phyloP scores from a whole-genome alignment of 2,329 filamentous ascomycete genomes.

The Cladorrhinum sp. region DNA sequence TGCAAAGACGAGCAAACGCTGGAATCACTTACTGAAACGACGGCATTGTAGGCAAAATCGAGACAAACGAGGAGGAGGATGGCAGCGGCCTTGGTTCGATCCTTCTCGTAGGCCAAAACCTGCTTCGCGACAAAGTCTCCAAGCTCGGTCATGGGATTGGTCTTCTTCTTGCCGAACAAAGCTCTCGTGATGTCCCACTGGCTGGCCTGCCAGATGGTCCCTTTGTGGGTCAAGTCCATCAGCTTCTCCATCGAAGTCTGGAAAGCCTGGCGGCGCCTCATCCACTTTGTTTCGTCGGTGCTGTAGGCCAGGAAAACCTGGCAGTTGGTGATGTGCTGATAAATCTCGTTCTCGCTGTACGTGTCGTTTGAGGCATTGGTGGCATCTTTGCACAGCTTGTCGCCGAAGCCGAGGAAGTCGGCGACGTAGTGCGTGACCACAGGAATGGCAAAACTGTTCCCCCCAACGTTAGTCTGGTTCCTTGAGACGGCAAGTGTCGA shows the following conservation, averaged over 20 bases:
- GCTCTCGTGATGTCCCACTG: not conserved
- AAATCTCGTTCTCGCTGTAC: conserved; percentile 19
- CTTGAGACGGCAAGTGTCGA: no score
- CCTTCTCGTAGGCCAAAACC: conserved; percentile 9
- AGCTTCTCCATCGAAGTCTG: conserved; percentile 10
- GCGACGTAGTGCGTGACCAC: conserved; percentile 16
- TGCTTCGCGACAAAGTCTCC: conserved; percentile 6
- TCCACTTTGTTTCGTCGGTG: conserved; percentile 14
- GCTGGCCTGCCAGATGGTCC: conserved; percentile 6
- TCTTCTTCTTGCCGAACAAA: not conserved
- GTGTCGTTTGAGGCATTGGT: not conserved
- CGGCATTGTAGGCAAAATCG: conserved; percentile 16
- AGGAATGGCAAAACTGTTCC: conserved; percentile 15
- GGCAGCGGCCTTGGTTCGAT: conserved; percentile 8
- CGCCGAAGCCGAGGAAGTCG: conserved; percentile 19
- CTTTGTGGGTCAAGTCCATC: conserved; percentile 8
- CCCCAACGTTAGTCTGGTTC: not conserved
- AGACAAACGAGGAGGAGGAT: conserved; percentile 17
- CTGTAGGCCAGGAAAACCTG: conserved; percentile 18
- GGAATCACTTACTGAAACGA: conserved; percentile 9
- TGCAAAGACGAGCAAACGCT: not conserved
- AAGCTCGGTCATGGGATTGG: conserved; percentile 13
- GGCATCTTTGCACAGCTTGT: not conserved
- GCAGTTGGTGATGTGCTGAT: conserved; percentile 21
- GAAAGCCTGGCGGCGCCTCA: conserved; percentile 16